Base-by-base conservation (phyloP, 225 moss, liverwort and hornwort genomes). In the Thuidium tamariscinum region DNA sequence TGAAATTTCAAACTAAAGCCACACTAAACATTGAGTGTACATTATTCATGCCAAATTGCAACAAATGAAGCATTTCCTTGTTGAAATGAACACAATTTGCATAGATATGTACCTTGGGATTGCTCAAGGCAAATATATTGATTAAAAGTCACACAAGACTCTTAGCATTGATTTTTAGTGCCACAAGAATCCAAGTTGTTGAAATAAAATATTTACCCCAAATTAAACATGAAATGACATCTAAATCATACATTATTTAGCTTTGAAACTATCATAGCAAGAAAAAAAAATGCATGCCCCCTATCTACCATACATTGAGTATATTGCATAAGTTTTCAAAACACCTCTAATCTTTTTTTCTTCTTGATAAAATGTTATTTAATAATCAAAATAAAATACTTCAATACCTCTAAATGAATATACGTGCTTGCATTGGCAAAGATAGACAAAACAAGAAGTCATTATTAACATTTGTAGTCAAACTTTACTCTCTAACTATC, bases 61-160 rank as follows among this genome's bases (percentile, higher is more conserved):
- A 19, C 30, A 74, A 74, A 49, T 34, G 7, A 48, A 12, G 19
- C 0, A 1, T 8, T 49, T 5, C 8, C 21, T 0, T 29, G 0
- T 29, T 29, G 5, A 29, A 0, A 71, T 44, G 71, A 46, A 29
- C 29, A 46, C 27, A 44, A 71, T 44, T 44, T 71, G 10, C 3
- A 29, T 2, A 71, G 3, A 29, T 29, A 29, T 17, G 29, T 46
- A 46, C 71, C 10, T 46, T 46, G 17, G 3, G 2, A 46, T 42
- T 72, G 17, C 46, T 44, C 17, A 44, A 42, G 9, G 27, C 70
- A 70, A 42, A 70, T 9, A 0, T 22, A 70, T 42, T 42, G 42
- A 42, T 70, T 9, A 14, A 71, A 71, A 6, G 44, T 1, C 2
- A 29, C 6, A 10, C 44, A 27, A 29, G 16, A 71, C 29, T 26